Evolutionary conservation across 2,329 filamentous ascomycete species (phyloP), one percentile per base, ranked within the genome.

Genomic region (Clathrospora elynae): DNA sequence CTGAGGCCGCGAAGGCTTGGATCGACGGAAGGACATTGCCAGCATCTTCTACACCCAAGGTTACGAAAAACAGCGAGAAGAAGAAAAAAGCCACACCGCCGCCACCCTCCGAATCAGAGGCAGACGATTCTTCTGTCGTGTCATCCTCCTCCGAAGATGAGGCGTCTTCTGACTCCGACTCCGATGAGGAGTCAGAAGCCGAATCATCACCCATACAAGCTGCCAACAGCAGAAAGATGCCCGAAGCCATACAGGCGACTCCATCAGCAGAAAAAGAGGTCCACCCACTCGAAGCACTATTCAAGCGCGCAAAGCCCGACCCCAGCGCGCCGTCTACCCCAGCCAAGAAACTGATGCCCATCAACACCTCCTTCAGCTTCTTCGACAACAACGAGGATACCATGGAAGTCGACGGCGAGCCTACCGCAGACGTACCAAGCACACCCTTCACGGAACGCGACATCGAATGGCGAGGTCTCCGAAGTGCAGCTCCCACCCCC

Each of bases 401-500:
- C 6, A 56, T 57, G 38, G 54, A 64, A 11, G 37, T 47, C 68
- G 78, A 71, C 2, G 67, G 74, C 7, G 66, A 71, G 49, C 64
- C 35, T 12, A 37, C 52, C 4, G 50, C 49, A 6, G 55, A 58
- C 17, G 44, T 46, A 1, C 91, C 90, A 9, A 83, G 90, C 70
- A 96, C 92, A 0, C 92, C 92, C 0, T 95, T 84, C 66, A 89
- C 88, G 1, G 83, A 85, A 51, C 81, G 85, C 55, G 92, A 97
- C 55, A 76, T 92, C 19, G 85, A 89, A 57, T 83, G 77, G 72
- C 81, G 90, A 49, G 82, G 81, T 35, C 66, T 88, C n/a, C 81
- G 93, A 42, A 96, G 90, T 65, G 90, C 90, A 5, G 93, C 93
- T 2, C 93, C 93, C 0, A 99, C 93, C 0, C 93, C 93, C 0